Percentiles rank a stretch among this genome's conserved stretches.
Evolutionary conservation across 2,329 filamentous ascomycete genomes (phyloP).

Genomic region (Penicillium sp.): DNA sequence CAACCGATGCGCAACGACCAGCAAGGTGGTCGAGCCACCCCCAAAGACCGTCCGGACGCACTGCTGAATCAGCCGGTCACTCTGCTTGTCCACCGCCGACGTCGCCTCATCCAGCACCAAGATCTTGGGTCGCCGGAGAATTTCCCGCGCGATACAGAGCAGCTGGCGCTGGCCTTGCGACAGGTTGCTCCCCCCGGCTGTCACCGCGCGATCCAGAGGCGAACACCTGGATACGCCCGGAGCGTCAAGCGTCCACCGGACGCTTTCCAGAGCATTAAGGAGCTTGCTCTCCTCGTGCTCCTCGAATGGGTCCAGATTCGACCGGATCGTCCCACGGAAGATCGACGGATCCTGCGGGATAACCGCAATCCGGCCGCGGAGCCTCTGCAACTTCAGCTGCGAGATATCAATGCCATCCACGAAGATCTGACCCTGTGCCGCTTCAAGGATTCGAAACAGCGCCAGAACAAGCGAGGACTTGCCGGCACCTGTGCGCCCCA

Average conservation of each 20-base stretch:
- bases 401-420: slow-evolving; percentile 53
- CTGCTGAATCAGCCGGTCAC: slow-evolving; percentile 82
- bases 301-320: not conserved
- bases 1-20: not conserved
- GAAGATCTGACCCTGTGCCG: slow-evolving; percentile 19
- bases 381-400: slow-evolving; percentile 48
- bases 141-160: slow-evolving; percentile 85
- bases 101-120: slow-evolving; percentile 90
- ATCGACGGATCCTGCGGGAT: slow-evolving; percentile 69
- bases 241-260: not conserved
- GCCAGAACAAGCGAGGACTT: slow-evolving; percentile 33
- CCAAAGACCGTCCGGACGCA: no score
- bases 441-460: slow-evolving; percentile 28
- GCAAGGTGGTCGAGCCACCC: no score
- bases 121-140: slow-evolving; percentile 83
- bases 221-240: not conserved
- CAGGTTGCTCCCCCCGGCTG: not conserved
- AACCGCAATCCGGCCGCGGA: slow-evolving; percentile 69
- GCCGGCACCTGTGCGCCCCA: slow-evolving; percentile 71
- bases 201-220: not conserved
- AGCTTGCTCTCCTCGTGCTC: not conserved
- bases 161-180: slow-evolving; percentile 44
- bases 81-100: slow-evolving; percentile 83
- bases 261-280: not conserved
- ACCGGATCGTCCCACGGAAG: not conserved